phyloP scores from a whole-genome alignment of 2,329 filamentous ascomycete genomes.

The Acrocalymma vagum region DNA sequence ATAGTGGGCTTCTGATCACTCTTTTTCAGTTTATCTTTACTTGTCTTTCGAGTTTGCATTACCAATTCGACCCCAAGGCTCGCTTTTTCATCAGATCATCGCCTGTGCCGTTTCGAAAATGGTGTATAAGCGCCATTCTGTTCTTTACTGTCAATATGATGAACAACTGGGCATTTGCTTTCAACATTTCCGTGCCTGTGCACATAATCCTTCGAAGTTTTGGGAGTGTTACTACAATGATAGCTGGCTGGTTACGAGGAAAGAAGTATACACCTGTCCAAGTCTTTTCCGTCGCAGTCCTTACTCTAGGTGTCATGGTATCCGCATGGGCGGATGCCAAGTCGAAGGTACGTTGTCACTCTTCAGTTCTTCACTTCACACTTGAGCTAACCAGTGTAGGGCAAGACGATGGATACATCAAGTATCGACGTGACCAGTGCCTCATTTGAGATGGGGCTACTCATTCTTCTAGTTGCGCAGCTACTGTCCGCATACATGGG shows the following conservation, averaged over 20 bases:
- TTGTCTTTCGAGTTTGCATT: slow-evolving; percentile 63
- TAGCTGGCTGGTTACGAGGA: slow-evolving; percentile 85
- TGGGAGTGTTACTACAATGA: slow-evolving; percentile 94
- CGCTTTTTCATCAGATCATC: slow-evolving; percentile 80
- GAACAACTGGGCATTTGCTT: slow-evolving; percentile 98
- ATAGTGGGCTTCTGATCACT: slow-evolving; percentile 76
- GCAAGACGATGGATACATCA: slow-evolving; percentile 53
- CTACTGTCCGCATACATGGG: slow-evolving; percentile 93
- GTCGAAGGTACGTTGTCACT: slow-evolving; percentile 69
- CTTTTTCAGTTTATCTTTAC: slow-evolving; percentile 66
- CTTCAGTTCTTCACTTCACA: slow-evolving; percentile 3
- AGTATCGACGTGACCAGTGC: slow-evolving; percentile 48
- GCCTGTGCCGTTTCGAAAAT: slow-evolving; percentile 82
- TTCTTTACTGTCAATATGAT: slow-evolving; percentile 95
- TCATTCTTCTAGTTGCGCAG: slow-evolving; percentile 87
- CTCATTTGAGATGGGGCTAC: slow-evolving; percentile 74
- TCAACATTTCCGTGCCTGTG: slow-evolving; percentile 93
- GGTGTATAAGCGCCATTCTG: slow-evolving; percentile 86
- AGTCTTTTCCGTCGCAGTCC: slow-evolving; percentile 78
- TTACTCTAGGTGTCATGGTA: slow-evolving; percentile 86
- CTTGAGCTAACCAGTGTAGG: slow-evolving; percentile 39
- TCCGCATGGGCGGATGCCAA: slow-evolving; percentile 91
- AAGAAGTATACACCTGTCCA: slow-evolving; percentile 85
- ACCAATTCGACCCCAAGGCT: slow-evolving; percentile 60
- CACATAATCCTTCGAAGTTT: slow-evolving; percentile 97